Evolutionary conservation across 176 grass and related monocot species (phyloP).

Genomic region (Ampelocalamus luodianensis): DNA sequence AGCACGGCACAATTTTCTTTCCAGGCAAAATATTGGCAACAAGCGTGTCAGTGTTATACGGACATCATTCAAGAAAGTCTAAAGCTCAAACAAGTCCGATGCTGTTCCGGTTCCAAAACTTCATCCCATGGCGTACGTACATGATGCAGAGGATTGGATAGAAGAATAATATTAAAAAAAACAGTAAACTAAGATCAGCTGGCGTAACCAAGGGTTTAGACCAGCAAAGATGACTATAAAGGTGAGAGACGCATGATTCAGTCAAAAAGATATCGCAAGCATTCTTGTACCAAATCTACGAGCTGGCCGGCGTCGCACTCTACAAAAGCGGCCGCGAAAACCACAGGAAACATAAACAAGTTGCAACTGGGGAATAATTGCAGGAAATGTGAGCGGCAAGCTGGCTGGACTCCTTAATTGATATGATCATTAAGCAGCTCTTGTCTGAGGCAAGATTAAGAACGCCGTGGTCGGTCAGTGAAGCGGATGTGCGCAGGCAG

Average conservation of each 20-base stretch:
- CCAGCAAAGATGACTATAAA: constrained; percentile 19
- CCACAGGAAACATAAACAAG: constrained; percentile 2
- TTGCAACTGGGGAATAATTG: constrained; percentile 28
- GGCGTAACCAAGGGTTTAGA: constrained; percentile 16
- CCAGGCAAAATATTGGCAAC: background rate
- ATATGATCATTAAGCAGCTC: background rate
- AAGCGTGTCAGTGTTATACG: background rate
- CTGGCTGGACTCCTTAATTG: background rate
- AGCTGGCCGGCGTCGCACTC: constrained; percentile 24
- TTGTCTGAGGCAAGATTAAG: background rate
- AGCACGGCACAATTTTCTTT: constrained; percentile 2
- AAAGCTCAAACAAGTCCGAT: background rate
- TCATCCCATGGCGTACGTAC: constrained; percentile 18
- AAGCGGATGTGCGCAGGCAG: too few relatives aligned
- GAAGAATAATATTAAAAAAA: background rate
- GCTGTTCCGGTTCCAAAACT: constrained; percentile 24
- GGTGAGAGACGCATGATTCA: background rate
- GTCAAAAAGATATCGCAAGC: constrained; percentile 46
- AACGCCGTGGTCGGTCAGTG: background rate
- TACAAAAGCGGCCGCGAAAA: constrained; percentile 11
- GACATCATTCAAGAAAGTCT: background rate
- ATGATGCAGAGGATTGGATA: background rate
- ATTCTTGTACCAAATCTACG: constrained; percentile 23
- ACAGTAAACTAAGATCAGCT: background rate
- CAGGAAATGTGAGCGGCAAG: constrained; percentile 20